Evolutionary conservation across 257 asterid genomes (phyloP).

Genomic region (Penstemon barbatus): DNA sequence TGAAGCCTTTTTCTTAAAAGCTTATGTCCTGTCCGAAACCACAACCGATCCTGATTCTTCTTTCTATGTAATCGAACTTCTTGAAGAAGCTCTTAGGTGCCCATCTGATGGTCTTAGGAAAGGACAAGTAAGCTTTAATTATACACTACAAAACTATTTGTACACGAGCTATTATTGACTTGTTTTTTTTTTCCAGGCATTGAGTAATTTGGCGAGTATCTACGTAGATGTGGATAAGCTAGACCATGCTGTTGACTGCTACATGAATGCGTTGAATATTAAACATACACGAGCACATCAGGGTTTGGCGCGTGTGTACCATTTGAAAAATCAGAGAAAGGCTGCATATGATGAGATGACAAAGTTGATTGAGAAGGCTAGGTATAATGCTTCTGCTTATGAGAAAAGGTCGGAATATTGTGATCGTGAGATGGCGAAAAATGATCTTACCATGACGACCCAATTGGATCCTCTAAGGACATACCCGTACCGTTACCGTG

Average conservation of each 20-base stretch:
- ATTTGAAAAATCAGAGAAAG: conserved; percentile 75
- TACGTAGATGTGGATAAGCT: conserved; percentile 81
- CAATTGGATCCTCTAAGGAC: conserved; percentile 86
- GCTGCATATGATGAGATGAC: conserved; percentile 98
- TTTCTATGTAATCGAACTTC: conserved; percentile 69
- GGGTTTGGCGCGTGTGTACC: conserved; percentile 93
- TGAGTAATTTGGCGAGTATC: conserved; percentile 86
- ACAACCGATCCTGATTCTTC: conserved; percentile 71
- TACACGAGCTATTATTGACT: too few relatives aligned
- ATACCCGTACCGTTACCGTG: conserved; percentile 88
- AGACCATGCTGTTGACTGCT: conserved; percentile 80
- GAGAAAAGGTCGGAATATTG: conserved; percentile 92
- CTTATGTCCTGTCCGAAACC: conserved; percentile 79
- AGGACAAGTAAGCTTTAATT: conserved; percentile 35
- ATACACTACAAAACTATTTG: too few relatives aligned
- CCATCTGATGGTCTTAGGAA: conserved; percentile 97
- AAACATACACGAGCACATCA: conserved; percentile 96
- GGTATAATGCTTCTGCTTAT: conserved; percentile 86
- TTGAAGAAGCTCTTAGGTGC: conserved; percentile 96
- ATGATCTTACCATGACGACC: conserved; percentile 82
- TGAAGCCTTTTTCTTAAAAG: conserved; percentile 93
- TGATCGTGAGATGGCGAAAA: conserved; percentile 90
- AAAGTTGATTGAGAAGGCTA: conserved; percentile 85
- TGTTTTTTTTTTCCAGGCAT: conserved; percentile 49
- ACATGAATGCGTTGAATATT: conserved; percentile 83